Evolutionary conservation across 306 rosid species (phyloP).

Genomic region (Cicer yamashitae): DNA sequence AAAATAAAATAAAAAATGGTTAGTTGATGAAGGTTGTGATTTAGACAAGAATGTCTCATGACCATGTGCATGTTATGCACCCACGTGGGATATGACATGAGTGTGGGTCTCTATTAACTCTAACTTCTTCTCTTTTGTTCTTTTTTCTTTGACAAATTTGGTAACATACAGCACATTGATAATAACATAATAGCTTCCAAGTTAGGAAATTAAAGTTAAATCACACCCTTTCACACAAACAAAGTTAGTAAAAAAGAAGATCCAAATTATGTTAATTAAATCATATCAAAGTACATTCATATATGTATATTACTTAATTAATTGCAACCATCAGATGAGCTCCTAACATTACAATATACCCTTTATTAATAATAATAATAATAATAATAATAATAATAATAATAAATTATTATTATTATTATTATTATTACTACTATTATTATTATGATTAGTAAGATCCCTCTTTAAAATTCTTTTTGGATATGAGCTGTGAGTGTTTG

Average conservation of each 20-base stretch:
- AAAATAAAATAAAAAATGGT: not conserved
- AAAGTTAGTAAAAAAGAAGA: conserved; percentile 19
- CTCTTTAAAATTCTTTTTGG: not conserved
- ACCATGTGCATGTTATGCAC: conserved; percentile 79
- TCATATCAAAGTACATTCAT: conserved; percentile 37
- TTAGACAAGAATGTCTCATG: conserved; percentile 68
- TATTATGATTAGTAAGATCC: not conserved
- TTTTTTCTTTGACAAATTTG: conserved; percentile 51
- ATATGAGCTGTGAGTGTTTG: conserved; percentile 70
- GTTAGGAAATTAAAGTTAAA: conserved; percentile 52
- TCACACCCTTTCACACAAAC: conserved; percentile 50
- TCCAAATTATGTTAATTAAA: conserved; percentile 19
- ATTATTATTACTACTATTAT: not conserved
- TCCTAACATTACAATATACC: not conserved
- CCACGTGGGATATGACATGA: conserved; percentile 77
- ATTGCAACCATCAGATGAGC: conserved; percentile 34
- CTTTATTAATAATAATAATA: not conserved
- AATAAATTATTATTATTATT: too few species aligned
- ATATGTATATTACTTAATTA: conserved; percentile 21
- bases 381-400: too few species aligned
- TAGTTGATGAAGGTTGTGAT: conserved; percentile 45
- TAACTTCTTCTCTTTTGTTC: conserved; percentile 50
- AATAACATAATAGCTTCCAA: conserved; percentile 52
- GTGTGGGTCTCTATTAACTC: conserved; percentile 69
- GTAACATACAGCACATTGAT: conserved; percentile 51